These are phyloP conservation scores for Magnolia sinica DNA, from an alignment of 164 flowering plant species.

Conservation along the genomic window DNA sequence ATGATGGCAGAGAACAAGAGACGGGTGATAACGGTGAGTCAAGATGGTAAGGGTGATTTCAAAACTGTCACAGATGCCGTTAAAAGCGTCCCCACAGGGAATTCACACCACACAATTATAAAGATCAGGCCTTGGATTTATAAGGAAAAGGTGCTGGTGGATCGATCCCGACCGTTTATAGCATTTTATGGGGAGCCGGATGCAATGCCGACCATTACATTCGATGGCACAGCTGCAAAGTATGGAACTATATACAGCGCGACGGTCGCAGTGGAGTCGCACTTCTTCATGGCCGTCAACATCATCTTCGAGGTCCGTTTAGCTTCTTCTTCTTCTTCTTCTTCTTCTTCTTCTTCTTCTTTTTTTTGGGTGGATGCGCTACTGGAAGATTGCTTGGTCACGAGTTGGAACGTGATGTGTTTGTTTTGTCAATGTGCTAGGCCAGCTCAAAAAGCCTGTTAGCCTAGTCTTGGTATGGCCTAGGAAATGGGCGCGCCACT, in stretches of 20 bases:
- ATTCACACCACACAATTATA: conserved; percentile 32
- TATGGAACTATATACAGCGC: conserved; percentile 53
- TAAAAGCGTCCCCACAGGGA: conserved; percentile 41
- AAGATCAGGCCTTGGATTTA: conserved; percentile 45
- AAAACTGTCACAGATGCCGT: conserved; percentile 54
- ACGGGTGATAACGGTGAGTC: conserved; percentile 26
- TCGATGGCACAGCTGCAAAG: conserved; percentile 34
- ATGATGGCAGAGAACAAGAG: not conserved
- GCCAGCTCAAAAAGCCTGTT: too few relatives aligned
- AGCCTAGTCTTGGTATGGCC: too few relatives aligned
- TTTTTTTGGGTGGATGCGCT: too few relatives aligned
- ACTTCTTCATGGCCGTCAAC: conserved; percentile 52
- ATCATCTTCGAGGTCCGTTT: conserved; percentile 36
- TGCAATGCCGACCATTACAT: conserved; percentile 29
- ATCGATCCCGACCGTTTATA: conserved; percentile 35
- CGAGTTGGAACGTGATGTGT: too few relatives aligned
- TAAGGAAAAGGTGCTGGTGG: conserved; percentile 48
- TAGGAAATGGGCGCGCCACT: too few relatives aligned
- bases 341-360: too few relatives aligned
- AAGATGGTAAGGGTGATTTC: conserved; percentile 58
- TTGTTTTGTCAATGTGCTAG: too few relatives aligned
- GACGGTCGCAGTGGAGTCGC: conserved; percentile 39
- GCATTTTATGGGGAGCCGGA: conserved; percentile 43
- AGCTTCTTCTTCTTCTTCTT: not conserved
- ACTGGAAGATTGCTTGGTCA: too few relatives aligned